Base-by-base conservation (phyloP, 192 early-diverging fungal genomes). In the Phlyctochytrium planicorne region DNA sequence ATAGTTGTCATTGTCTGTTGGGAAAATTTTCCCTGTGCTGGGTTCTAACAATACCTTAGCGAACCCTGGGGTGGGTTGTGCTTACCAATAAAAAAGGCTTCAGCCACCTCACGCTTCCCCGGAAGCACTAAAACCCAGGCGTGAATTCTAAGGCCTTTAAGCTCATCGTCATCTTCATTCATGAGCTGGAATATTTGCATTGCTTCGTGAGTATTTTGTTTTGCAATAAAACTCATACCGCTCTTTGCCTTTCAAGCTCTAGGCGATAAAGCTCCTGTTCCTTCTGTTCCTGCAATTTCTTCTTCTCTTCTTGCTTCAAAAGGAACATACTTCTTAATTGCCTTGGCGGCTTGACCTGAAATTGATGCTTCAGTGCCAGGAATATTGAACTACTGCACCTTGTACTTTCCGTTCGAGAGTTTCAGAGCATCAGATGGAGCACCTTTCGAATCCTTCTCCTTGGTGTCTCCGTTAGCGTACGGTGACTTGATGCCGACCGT, bases 121-220 rank as follows among this genome's bases (percentile, higher is more conserved):
- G 84, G 84, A 2, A 86, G 68, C 1, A 86, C 79, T 30, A 86
- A 57, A 4, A 86, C 82, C 84, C 84, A 86, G 2, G 84, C 73
- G 64, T 86, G 84, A 30, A 86, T 67, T 4, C 84, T 71, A 35
- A 86, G 67, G 50, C 84, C 84, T 60, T 79, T 80, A 1, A 86
- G 60, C 53, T 80, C 80, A 67, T 86, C 84, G 60, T 82, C 78
- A 37, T 86, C 79, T 67, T 82, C 84, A 16, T 70, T 63, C 59
- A 68, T 66, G 31, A 64, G 25, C 69, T 75, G n/a, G n/a, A n/a
- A n/a, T n/a, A n/a, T n/a, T n/a, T n/a, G n/a, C n/a, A n/a, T n/a
- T n/a, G n/a, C n/a, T n/a, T n/a, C n/a, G n/a, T n/a, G n/a, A n/a
- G n/a, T n/a, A n/a, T n/a, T 29, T 24, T 47, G 20, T 16, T 16